These are phyloP conservation scores for Raphanus hybrid DNA, from an alignment of 441 rosid species.

Conservation along the genomic window DNA sequence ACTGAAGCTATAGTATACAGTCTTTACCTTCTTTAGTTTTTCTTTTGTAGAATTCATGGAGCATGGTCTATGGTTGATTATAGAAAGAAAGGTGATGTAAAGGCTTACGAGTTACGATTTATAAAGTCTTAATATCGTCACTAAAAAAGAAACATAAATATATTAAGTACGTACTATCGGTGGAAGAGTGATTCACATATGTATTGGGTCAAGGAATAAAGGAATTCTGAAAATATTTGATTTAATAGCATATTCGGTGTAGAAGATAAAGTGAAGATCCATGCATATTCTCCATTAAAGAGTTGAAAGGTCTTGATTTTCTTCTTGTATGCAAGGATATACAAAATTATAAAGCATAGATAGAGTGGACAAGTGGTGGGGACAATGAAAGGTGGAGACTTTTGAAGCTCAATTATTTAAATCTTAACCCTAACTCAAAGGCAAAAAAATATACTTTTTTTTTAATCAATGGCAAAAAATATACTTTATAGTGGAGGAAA, in stretches of 20 bases:
- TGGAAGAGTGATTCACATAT: conserved; percentile 27
- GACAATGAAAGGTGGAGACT: conserved; percentile 49
- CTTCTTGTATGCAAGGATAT: conserved; percentile 44
- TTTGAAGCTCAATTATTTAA: conserved; percentile 73
- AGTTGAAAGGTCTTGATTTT: conserved; percentile 45
- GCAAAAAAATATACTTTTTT: conserved; percentile 32
- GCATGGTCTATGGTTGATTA: not conserved
- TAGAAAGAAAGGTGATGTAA: conserved; percentile 6
- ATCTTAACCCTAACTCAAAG: conserved; percentile 44
- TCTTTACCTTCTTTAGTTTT: not conserved
- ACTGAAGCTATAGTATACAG: not conserved
- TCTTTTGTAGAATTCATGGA: not conserved
- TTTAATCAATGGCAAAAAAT: conserved; percentile 31
- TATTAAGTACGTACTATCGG: conserved; percentile 17
- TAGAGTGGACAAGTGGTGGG: conserved; percentile 54
- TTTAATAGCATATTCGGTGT: conserved; percentile 38
- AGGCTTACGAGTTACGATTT: conserved; percentile 1
- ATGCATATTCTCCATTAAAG: conserved; percentile 76
- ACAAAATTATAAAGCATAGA: conserved; percentile 32
- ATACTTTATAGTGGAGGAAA: conserved; percentile 34
- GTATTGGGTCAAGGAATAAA: conserved; percentile 44
- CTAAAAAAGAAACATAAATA: conserved; percentile 10
- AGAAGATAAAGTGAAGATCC: conserved; percentile 53
- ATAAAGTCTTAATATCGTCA: conserved; percentile 17
- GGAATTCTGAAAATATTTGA: conserved; percentile 25